phyloP scores from a whole-genome alignment of 1,284 basidiomycete species.

The Anthracocystis walkeri region DNA sequence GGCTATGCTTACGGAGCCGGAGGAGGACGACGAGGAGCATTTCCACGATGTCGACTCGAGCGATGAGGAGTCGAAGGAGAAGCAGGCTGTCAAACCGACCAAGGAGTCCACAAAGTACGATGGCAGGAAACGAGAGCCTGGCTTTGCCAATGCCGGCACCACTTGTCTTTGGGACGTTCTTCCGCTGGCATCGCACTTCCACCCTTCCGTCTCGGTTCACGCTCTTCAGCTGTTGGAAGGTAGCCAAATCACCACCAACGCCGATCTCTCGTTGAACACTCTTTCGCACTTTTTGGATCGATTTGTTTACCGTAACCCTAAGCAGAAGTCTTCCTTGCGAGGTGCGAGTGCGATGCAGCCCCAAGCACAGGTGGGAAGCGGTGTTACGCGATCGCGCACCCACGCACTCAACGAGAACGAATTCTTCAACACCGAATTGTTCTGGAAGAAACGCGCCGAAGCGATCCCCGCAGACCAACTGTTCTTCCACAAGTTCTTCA shows the following conservation, averaged over 20 bases:
- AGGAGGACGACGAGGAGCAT: slow-evolving; percentile 72
- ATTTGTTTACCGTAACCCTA: slow-evolving; percentile 95
- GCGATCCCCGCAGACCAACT: slow-evolving; percentile 84
- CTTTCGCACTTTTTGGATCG: slow-evolving; percentile 90
- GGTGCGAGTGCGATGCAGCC: slow-evolving; percentile 90
- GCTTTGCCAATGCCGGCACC: slow-evolving; percentile 83
- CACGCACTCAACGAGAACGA: slow-evolving; percentile 68
- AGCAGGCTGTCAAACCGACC: slow-evolving; percentile 11
- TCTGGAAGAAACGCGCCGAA: slow-evolving; percentile 79
- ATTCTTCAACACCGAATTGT: slow-evolving; percentile 81
- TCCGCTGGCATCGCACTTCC: slow-evolving; percentile 83
- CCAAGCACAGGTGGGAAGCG: slow-evolving; percentile 72
- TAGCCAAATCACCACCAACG: slow-evolving; percentile 78
- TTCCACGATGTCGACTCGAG: slow-evolving; percentile 71
- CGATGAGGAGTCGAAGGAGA: slow-evolving; percentile 52
- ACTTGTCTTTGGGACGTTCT: slow-evolving; percentile 71
- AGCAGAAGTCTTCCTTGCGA: slow-evolving; percentile 82
- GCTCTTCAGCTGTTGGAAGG: slow-evolving; percentile 85
- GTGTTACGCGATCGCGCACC: slow-evolving; percentile 80
- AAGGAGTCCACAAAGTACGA: slow-evolving; percentile 55
- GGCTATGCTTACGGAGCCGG: slow-evolving; percentile 75
- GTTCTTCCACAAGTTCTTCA: slow-evolving; percentile 69
- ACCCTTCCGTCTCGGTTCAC: slow-evolving; percentile 89
- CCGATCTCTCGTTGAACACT: slow-evolving; percentile 92
- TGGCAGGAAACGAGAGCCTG: slow-evolving; percentile 83